Evolutionary conservation across 1,284 basidiomycete genomes (phyloP).

Genomic region (Pseudozyma thailandica): DNA sequence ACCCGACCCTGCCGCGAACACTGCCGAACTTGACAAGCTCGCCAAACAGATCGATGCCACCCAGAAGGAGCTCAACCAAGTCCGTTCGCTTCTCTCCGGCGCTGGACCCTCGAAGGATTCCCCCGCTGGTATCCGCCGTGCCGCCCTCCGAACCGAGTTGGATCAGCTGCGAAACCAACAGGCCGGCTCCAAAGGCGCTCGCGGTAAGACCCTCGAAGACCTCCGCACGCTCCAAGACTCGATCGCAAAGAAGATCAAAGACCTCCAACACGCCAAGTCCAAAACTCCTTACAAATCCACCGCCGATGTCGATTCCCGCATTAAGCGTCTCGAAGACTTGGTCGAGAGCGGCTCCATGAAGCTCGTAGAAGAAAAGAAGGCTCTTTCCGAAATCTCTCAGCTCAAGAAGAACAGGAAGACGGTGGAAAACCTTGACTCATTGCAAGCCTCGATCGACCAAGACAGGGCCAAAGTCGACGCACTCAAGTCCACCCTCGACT

Average conservation of each 20-base stretch:
- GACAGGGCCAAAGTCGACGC: slow-evolving; percentile 82
- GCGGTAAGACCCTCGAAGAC: slow-evolving; percentile 83
- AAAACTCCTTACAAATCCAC: slow-evolving; percentile 87
- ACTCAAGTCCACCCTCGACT: slow-evolving; percentile 84
- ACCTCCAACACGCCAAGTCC: slow-evolving; percentile 81
- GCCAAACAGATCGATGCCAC: slow-evolving; percentile 59
- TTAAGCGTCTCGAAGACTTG: slow-evolving; percentile 78
- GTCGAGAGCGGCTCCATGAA: slow-evolving; percentile 93
- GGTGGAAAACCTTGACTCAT: slow-evolving; percentile 64
- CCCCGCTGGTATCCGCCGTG: slow-evolving; percentile 77
- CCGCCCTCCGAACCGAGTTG: slow-evolving; percentile 81
- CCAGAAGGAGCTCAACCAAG: slow-evolving; percentile 70
- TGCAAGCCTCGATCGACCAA: slow-evolving; percentile 82
- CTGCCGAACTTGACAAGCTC: slow-evolving; percentile 62
- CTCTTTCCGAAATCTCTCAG: slow-evolving; percentile 86
- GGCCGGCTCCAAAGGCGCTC: slow-evolving; percentile 79
- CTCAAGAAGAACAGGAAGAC: slow-evolving; percentile 67
- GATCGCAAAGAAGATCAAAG: slow-evolving; percentile 89
- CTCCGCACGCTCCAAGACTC: slow-evolving; percentile 83
- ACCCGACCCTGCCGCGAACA: slow-evolving; percentile 62
- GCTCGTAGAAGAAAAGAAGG: slow-evolving; percentile 94
- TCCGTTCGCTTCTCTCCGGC: slow-evolving; percentile 75
- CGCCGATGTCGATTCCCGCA: slow-evolving; percentile 86
- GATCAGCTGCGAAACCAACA: slow-evolving; percentile 83
- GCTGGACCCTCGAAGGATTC: slow-evolving; percentile 60